phyloP scores from a whole-genome alignment of 768 basidiomycete species.

The Trichaptum fuscoviolaceum region DNA sequence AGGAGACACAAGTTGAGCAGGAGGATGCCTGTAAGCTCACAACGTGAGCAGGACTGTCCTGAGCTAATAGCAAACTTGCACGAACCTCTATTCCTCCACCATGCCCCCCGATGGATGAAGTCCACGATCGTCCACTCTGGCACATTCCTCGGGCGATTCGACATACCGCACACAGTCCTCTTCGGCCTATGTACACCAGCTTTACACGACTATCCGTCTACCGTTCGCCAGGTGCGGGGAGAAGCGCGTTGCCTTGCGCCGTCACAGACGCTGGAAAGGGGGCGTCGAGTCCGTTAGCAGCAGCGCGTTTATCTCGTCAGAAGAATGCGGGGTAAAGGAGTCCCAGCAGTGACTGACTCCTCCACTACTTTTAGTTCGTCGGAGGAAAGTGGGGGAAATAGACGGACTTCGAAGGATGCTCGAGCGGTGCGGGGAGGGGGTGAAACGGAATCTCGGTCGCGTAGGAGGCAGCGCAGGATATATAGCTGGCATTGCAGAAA shows the following conservation, averaged over 20 bases:
- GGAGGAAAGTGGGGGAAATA: conserved; percentile 2
- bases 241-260: background rate
- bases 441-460: background rate
- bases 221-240: background rate
- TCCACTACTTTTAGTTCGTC: conserved; percentile 1
- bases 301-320: background rate
- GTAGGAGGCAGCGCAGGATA: background rate
- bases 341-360: conserved; percentile 1
- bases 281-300: background rate
- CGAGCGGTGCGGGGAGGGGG: too few relatives aligned
- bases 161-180: background rate
- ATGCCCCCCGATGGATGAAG: conserved; percentile 52
- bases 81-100: conserved; percentile 60
- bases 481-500: background rate
- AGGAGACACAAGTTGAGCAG: conserved; percentile 53
- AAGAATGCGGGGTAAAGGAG: background rate
- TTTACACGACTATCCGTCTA: background rate
- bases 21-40: conserved; percentile 41
- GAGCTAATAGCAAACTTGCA: conserved; percentile 3
- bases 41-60: background rate
- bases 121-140: conserved; percentile 53
- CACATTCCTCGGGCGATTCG: background rate
- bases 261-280: too few relatives aligned
- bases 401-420: conserved; percentile 4
- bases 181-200: background rate